Percentiles rank a stretch among this genome's conserved stretches.
Conservation (phyloP, 2,329 filamentous ascomycete genomes). For the Ophiocordyceps camponoti-floridani region DNA sequence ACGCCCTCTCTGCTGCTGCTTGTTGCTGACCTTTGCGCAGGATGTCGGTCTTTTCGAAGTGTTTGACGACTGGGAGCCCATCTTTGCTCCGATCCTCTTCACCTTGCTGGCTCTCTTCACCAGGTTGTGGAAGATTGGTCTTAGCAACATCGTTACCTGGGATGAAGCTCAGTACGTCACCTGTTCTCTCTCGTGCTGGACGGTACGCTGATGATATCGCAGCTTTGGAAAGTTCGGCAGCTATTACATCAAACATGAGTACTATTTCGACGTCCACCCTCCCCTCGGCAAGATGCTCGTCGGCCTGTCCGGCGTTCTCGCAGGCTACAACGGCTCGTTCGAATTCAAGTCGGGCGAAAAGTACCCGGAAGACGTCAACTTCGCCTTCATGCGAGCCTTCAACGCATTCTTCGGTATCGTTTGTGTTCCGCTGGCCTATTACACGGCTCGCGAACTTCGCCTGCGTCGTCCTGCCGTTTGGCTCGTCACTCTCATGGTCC, state of each 20-base stretch:
- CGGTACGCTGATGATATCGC: background rate
- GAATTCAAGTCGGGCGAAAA: slow-evolving; percentile 98
- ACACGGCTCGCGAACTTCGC: slow-evolving; percentile 78
- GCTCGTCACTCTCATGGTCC: slow-evolving; percentile 90
- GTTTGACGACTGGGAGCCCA: slow-evolving; percentile 44
- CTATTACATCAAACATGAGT: slow-evolving; percentile 96
- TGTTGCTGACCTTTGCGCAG: slow-evolving; percentile 12
- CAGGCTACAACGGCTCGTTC: slow-evolving; percentile 96
- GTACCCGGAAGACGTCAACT: slow-evolving; percentile 86
- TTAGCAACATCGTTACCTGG: slow-evolving; percentile 50
- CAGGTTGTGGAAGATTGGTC: slow-evolving; percentile 50
- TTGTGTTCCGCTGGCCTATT: slow-evolving; percentile 89
- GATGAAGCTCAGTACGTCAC: slow-evolving; percentile 44
- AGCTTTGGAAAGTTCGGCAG: slow-evolving; percentile 96
- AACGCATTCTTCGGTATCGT: slow-evolving; percentile 88
- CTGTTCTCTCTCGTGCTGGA: background rate
- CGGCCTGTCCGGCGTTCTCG: slow-evolving; percentile 85
- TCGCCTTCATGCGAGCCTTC: slow-evolving; percentile 96
- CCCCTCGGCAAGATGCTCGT: slow-evolving; percentile 98
- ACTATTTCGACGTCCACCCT: slow-evolving; percentile 87
- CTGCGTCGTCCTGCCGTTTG: slow-evolving; percentile 77
- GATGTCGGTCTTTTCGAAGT: slow-evolving; percentile 40
- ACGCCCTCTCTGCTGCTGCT: background rate
- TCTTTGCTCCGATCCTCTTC: slow-evolving; percentile 44
- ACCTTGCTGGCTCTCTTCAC: slow-evolving; percentile 46